Conservation (phyloP, 1,139 yeast genomes). For the Hanseniaspora gamundiae region DNA sequence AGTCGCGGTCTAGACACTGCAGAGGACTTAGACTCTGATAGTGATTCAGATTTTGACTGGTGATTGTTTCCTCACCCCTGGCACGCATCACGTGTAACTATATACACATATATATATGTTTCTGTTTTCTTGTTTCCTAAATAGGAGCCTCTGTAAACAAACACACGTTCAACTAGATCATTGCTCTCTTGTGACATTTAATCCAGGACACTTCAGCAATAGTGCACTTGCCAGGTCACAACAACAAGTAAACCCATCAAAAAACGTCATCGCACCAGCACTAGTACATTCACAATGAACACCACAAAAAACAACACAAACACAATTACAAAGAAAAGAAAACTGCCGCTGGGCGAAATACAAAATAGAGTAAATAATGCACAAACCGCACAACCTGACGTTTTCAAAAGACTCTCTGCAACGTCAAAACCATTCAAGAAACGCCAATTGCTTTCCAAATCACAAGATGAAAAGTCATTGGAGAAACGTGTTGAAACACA, state of each 20-base stretch:
- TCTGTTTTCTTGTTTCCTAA: not conserved
- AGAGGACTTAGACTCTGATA: too few relatives aligned
- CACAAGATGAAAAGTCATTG: slow-evolving; percentile 17
- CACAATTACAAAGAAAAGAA: not conserved
- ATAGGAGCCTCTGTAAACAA: too few relatives aligned
- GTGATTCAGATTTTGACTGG: slow-evolving; percentile 1
- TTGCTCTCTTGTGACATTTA: too few relatives aligned
- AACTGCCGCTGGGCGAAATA: not conserved
- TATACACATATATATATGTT: not conserved
- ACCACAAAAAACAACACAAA: not conserved
- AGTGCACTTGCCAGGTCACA: not conserved
- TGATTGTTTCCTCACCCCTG: not conserved
- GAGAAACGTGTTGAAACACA: slow-evolving; percentile 4
- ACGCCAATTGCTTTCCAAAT: not conserved
- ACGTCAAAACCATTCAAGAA: slow-evolving; percentile 8
- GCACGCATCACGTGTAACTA: not conserved
- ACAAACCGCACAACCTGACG: not conserved
- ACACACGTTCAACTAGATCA: too few relatives aligned
- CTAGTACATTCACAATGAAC: too few relatives aligned
- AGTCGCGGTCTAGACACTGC: too few relatives aligned
- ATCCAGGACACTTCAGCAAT: too few relatives aligned
- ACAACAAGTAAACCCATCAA: not conserved
- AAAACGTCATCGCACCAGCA: not conserved
- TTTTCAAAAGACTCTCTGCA: not conserved
- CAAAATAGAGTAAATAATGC: not conserved